These are phyloP conservation scores for Nothomitra cinnamomea DNA, from an alignment of 2,329 filamentous ascomycete species.

Conservation along the genomic window DNA sequence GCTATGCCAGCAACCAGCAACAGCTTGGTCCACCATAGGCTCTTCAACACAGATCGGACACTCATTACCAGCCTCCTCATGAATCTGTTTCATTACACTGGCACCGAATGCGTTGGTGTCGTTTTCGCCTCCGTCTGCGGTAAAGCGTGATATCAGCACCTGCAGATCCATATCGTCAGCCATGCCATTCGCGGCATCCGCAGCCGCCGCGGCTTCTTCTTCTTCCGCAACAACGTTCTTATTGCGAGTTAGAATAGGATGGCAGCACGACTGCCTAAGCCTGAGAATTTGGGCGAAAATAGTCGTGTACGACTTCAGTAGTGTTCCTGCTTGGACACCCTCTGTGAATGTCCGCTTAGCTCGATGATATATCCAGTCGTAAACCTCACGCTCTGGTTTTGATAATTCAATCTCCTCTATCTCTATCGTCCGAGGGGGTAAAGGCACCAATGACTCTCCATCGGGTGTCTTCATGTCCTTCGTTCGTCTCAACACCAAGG, in stretches of 20 bases:
- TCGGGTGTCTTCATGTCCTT: constrained; percentile 97
- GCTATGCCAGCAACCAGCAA: constrained; percentile 95
- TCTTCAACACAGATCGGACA: constrained; percentile 93
- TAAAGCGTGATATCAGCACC: constrained; percentile 70
- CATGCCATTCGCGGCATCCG: constrained; percentile 63
- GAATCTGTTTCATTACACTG: constrained; percentile 78
- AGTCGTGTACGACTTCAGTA: constrained; percentile 90
- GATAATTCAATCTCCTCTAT: constrained; percentile 80
- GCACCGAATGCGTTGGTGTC: constrained; percentile 62
- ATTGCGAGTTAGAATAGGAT: constrained; percentile 78
- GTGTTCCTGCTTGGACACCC: constrained; percentile 78
- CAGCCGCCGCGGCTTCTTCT: constrained; percentile 59
- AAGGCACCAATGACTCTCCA: constrained; percentile 61
- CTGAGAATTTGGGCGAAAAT: constrained; percentile 95
- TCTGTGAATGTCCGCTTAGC: constrained; percentile 72
- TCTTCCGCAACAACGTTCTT: constrained; percentile 74
- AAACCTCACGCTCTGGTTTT: constrained; percentile 71
- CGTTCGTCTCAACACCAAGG: constrained; percentile 82
- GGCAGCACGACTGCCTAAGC: constrained; percentile 84
- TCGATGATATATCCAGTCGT: constrained; percentile 71
- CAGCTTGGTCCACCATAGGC: constrained; percentile 84
- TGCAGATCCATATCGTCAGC: constrained; percentile 94
- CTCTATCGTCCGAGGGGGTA: constrained; percentile 67
- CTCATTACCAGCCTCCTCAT: constrained; percentile 73
- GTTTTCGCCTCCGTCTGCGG: constrained; percentile 38